Percentiles rank a stretch among this genome's conserved stretches.
phyloP scores from a whole-genome alignment of 2,329 filamentous ascomycete species.

The Orbilia ellipsospora region DNA sequence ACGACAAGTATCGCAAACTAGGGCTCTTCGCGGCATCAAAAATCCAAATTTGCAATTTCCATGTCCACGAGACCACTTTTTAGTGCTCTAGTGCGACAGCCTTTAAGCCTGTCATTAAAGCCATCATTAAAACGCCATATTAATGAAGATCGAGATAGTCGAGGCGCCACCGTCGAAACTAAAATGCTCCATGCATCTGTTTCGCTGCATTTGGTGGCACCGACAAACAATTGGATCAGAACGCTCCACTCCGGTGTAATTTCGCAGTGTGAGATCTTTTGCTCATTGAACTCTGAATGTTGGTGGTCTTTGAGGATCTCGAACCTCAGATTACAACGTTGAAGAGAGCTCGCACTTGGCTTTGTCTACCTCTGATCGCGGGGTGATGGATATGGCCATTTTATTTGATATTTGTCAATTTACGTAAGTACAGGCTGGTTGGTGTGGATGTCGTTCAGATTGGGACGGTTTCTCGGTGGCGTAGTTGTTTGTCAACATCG shows the following conservation, averaged over 20 bases:
- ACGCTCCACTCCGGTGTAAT: background rate
- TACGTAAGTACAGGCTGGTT: slow-evolving; percentile 14
- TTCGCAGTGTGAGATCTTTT: background rate
- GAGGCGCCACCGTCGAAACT: slow-evolving; percentile 38
- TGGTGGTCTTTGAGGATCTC: slow-evolving; percentile 9
- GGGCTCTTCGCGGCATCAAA: background rate
- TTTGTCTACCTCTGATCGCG: slow-evolving; percentile 13
- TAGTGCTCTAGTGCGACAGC: slow-evolving; percentile 6
- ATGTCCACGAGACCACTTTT: slow-evolving; percentile 9
- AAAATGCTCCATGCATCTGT: slow-evolving; percentile 15
- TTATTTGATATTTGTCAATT: slow-evolving; percentile 18
- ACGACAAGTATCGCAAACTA: slow-evolving; percentile 4
- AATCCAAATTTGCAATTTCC: slow-evolving; percentile 8
- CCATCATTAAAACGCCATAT: slow-evolving; percentile 41
- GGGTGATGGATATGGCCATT: slow-evolving; percentile 4
- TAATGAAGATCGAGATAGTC: slow-evolving; percentile 36
- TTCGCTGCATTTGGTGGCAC: slow-evolving; percentile 37
- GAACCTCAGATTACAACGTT: slow-evolving; percentile 14
- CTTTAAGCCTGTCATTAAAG: slow-evolving; percentile 18
- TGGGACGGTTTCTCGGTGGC: background rate
- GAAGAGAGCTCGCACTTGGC: slow-evolving; percentile 5
- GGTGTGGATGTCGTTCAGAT: background rate
- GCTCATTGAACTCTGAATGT: background rate
- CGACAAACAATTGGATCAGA: slow-evolving; percentile 22
- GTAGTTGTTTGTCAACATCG: background rate